Evolutionary conservation across 2,329 filamentous ascomycete species (phyloP).

Genomic region (Cladobotryum mycophilum): DNA sequence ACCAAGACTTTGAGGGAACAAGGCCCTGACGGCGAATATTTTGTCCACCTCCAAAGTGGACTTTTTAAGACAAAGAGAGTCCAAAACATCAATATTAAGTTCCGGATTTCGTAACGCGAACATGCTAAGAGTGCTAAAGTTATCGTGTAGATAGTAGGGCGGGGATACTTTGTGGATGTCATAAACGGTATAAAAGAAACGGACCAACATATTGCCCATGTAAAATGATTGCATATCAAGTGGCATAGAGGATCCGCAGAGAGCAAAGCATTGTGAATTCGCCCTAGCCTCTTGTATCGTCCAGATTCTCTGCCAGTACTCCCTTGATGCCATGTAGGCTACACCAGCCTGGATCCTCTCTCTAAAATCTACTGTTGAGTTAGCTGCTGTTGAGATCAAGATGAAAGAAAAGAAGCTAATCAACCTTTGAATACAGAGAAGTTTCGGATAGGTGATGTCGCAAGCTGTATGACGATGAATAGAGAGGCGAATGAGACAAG

Average conservation of each 20-base stretch:
- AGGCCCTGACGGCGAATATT: neutral
- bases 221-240: neutral
- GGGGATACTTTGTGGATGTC: too few species aligned
- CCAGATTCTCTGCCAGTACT: slow-evolving; percentile 4
- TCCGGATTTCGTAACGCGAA: neutral
- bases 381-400: neutral
- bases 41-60: slow-evolving; percentile 1
- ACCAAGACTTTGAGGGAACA: neutral
- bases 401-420: neutral
- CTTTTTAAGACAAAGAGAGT: neutral
- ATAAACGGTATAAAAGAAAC: too few species aligned
- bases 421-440: neutral
- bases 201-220: too few species aligned
- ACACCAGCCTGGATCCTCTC: neutral
- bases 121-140: too few species aligned
- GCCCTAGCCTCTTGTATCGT: slow-evolving; percentile 2
- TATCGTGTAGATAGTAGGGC: too few species aligned
- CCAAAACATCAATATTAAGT: neutral
- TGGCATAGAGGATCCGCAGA: slow-evolving; percentile 1
- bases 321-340: neutral
- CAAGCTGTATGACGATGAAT: too few species aligned
- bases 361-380: neutral
- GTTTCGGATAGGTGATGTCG: too few species aligned
- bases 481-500: too few species aligned
- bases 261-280: neutral